Conservation (phyloP, 2,329 filamentous ascomycete species). For the Neofusicoccum laricinum region DNA sequence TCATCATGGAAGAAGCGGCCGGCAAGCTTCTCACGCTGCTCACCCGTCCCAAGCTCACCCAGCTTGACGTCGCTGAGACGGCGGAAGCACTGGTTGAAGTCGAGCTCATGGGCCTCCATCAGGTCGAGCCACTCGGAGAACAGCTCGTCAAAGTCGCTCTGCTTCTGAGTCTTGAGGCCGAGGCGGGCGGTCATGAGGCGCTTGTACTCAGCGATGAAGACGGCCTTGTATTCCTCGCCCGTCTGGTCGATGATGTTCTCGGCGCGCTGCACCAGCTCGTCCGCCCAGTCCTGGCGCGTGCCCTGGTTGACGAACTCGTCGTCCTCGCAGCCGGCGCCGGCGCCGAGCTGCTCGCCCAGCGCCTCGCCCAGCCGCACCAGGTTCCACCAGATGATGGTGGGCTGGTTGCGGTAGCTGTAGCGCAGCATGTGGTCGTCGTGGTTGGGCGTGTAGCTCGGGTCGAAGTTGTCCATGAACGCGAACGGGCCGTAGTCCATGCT, state of each 20-base stretch:
- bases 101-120: slow-evolving; percentile 76
- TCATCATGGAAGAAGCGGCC: slow-evolving; percentile 77
- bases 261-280: slow-evolving; percentile 71
- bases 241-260: slow-evolving; percentile 77
- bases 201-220: slow-evolving; percentile 89
- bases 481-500: slow-evolving; percentile 96
- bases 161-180: slow-evolving; percentile 67
- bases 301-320: slow-evolving; percentile 69
- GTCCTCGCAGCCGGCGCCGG: slow-evolving; percentile 69
- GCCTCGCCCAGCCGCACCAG: slow-evolving; percentile 86
- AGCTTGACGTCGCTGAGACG: slow-evolving; percentile 65
- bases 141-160: slow-evolving; percentile 73
- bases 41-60: slow-evolving; percentile 61
- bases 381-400: slow-evolving; percentile 98
- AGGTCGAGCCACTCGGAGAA: slow-evolving; percentile 81
- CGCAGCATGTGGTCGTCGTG: slow-evolving; percentile 87
- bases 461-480: slow-evolving; percentile 96
- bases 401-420: slow-evolving; percentile 92
- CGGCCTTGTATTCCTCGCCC: slow-evolving; percentile 83
- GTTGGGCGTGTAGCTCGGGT: slow-evolving; percentile 91
- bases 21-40: slow-evolving; percentile 62
- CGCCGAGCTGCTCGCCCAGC: slow-evolving; percentile 82
- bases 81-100: slow-evolving; percentile 94
- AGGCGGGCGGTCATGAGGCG: slow-evolving; percentile 76
- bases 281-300: slow-evolving; percentile 64